Percentiles rank a stretch among this genome's conserved stretches.
These are phyloP conservation scores for Ceratocystiopsis sp. DNA, from an alignment of 2,329 filamentous ascomycete species.

Conservation along the genomic window DNA sequence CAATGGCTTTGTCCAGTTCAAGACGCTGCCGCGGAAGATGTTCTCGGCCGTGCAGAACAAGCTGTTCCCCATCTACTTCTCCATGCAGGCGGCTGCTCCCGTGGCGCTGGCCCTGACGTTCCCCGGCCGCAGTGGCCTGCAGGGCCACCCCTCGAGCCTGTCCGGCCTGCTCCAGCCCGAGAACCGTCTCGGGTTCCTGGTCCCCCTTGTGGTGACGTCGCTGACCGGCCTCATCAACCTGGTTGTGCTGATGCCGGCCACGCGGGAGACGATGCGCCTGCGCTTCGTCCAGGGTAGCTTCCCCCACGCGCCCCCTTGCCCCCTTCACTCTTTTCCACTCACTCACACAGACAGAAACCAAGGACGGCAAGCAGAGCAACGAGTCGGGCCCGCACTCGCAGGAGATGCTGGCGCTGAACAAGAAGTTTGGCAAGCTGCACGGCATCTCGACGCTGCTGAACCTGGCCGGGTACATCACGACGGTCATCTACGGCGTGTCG, in stretches of 20 bases:
- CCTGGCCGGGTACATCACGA: conserved; percentile 49
- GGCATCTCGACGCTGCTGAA: conserved; percentile 70
- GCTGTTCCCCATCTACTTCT: conserved; percentile 80
- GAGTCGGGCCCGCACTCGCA: conserved; percentile 63
- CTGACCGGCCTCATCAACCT: conserved; percentile 56
- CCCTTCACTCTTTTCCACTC: neutral
- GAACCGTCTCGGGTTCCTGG: conserved; percentile 46
- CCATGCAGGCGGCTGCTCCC: conserved; percentile 62
- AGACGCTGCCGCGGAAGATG: conserved; percentile 56
- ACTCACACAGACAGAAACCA: conserved; percentile 40
- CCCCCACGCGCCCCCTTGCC: conserved; percentile 11
- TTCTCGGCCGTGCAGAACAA: conserved; percentile 68
- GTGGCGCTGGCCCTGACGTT: conserved; percentile 62
- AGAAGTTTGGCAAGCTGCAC: conserved; percentile 62
- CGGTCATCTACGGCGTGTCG: conserved; percentile 61
- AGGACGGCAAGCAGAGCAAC: conserved; percentile 76
- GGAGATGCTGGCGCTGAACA: conserved; percentile 71
- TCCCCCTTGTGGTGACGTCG: conserved; percentile 54
- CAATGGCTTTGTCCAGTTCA: conserved; percentile 59
- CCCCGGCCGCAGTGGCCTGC: conserved; percentile 36
- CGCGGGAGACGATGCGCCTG: conserved; percentile 55
- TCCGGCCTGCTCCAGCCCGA: conserved; percentile 39
- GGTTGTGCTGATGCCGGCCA: conserved; percentile 55
- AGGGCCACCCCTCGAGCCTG: conserved; percentile 22
- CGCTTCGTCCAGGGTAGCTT: conserved; percentile 77